phyloP scores from a whole-genome alignment of 1,139 yeast genomes.

The Pichia norvegensis region DNA sequence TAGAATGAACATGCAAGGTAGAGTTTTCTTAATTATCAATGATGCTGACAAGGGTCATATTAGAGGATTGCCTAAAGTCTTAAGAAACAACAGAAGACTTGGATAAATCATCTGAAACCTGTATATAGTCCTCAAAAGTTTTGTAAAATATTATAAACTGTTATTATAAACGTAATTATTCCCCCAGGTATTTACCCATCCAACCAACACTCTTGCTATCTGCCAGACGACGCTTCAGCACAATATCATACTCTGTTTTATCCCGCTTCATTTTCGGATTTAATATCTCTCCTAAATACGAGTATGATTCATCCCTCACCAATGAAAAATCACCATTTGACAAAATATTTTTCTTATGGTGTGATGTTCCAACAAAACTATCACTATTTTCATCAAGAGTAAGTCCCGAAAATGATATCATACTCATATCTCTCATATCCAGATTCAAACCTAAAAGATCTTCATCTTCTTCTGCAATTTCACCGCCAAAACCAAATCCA shows the following conservation, averaged over 20 bases:
- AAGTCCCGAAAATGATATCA: background rate
- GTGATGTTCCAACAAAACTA: background rate
- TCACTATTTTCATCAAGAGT: background rate
- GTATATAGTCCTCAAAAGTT: background rate
- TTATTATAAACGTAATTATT: background rate
- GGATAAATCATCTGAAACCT: conserved; percentile 12
- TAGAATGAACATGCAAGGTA: conserved; percentile 80
- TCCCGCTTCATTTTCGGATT: conserved; percentile 9
- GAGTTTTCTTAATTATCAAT: conserved; percentile 71
- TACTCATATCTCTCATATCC: conserved; percentile 1
- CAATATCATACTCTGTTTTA: conserved; percentile 20
- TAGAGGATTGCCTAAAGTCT: conserved; percentile 68
- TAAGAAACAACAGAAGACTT: conserved; percentile 43
- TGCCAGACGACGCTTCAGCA: conserved; percentile 18
- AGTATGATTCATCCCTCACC: conserved; percentile 24
- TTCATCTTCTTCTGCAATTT: background rate
- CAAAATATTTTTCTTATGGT: background rate
- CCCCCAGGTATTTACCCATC: background rate
- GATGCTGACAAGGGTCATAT: conserved; percentile 75
- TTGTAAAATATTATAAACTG: background rate
- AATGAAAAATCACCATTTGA: conserved; percentile 4
- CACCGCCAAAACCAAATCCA: background rate
- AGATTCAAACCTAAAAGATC: background rate
- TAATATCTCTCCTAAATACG: conserved; percentile 23
- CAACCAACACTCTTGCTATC: conserved; percentile 24